Base-by-base conservation (phyloP, 2,329 filamentous ascomycete species). In the Fusarium longipes region DNA sequence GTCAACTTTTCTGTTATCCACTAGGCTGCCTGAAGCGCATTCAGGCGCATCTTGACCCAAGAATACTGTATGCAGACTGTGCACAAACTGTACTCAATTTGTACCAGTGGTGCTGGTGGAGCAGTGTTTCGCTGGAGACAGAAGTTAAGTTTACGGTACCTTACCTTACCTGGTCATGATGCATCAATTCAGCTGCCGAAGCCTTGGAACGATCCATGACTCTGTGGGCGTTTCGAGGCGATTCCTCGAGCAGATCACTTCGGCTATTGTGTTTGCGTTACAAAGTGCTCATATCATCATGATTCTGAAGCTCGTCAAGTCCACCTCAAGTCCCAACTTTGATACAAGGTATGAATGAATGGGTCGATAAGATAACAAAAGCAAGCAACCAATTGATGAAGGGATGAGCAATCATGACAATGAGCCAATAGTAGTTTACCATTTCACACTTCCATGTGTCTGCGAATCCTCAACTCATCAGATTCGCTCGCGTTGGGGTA, bases 401-500 rank as follows among this genome's bases (percentile, higher is more conserved):
- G 49, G 45, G 48, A 64, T 51, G 42, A 54, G 44, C 63, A 52
- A 56, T 29, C 54, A 54, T 39, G 30, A 20, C 39, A 56, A 44
- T 32, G 38, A 54, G 35, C 59, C 61, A 63, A 64, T 63, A 33
- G 54, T 49, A 59, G 53, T 60, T 60, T 63, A 63, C 51, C 39
- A 40, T 54, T 52, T 67, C 43, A 30, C 48, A 56, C 63, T 68
- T 57, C 43, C 49, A 53, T 63, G 52, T 63, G 61, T 53, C 52
- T 65, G 40, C 14, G 43, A 55, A 58, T 66, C 49, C 57, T 60
- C 53, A 35, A 52, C 54, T 70, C 59, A 45, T 54, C 56, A 71
- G 59, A 66, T 56, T 64, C 44, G 58, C 43, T 72, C 65, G 62
- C 45, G 64, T 67, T 70, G 59, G 63, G 61, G 53, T 65, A 63